Evolutionary conservation across 2,329 filamentous ascomycete species (phyloP), one percentile per base, ranked within the genome.

Genomic region (Botrytis medusae): DNA sequence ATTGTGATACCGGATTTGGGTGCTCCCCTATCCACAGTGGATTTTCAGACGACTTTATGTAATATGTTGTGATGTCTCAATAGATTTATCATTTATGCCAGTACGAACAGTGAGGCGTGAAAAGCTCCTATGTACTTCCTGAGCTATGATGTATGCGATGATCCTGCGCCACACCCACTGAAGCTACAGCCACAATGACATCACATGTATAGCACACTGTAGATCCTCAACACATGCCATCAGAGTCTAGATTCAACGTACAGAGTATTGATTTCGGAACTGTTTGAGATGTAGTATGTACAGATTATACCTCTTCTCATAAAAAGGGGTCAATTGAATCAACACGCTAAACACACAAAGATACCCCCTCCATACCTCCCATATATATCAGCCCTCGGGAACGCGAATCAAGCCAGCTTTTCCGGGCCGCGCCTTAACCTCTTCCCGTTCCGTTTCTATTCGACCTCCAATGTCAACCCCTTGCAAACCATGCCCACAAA

Each of bases 241-340:
- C 57, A 22, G 29, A 34, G 29, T 32, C 46, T 3, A 25, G 46
- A 32, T 29, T 32, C 32, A 22, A 22, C 22, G 7, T 34, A 34
- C 34, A 34, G 34, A 34, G 34, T 34, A 34, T 22, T 7, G 32
- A 60, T 10, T 1, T 10, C 57, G 22, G 25, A 60, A 60, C 10
- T 34, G 9, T 22, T 20, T 20, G 29, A 32, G 29, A 34, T 20
- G n/a, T n/a, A n/a, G n/a, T n/a, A n/a, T n/a, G 48, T 10, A 54
- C 46, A 16, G 16, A 16, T 6, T n/a, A 29, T 60, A 1, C 4
- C 0, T 22, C 14, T 22, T 1, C 20, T 1, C 5, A 20, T 9
- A 32, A 57, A 29, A 57, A 34, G 59, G 22, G 59, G 32, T 25
- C 59, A 37, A 61, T 25, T 25, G 12, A 25, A 34, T 0, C 1